These are phyloP conservation scores for Petrea volubilis DNA, from an alignment of 257 asterid genomes.

Conservation along the genomic window DNA sequence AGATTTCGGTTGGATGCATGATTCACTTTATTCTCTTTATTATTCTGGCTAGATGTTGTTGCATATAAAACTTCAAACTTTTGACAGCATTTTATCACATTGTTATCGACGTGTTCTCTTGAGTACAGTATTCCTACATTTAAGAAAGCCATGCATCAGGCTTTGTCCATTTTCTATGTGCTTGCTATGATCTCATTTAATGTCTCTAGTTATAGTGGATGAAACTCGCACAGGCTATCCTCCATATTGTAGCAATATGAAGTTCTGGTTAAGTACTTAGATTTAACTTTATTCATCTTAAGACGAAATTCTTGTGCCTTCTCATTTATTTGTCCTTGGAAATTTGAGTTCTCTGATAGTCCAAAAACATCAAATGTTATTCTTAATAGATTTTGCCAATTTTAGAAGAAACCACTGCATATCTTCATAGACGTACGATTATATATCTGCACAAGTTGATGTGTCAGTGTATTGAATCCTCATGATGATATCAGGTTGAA, in stretches of 20 bases:
- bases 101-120: not conserved
- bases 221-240: not conserved
- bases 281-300: constrained; percentile 8
- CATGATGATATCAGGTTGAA: not conserved
- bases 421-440: not conserved
- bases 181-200: not conserved
- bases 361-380: not conserved
- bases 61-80: not conserved
- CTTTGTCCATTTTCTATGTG: not conserved
- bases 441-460: not conserved
- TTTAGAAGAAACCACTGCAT: not conserved
- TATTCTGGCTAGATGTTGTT: constrained; percentile 4
- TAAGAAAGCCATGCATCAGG: not conserved
- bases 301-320: not conserved
- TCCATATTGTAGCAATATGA: not conserved
- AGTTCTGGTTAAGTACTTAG: not conserved
- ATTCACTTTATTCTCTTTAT: not conserved
- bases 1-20: constrained; percentile 1
- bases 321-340: not conserved
- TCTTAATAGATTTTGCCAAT: not conserved
- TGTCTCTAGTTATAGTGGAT: constrained; percentile 2
- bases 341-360: not conserved
- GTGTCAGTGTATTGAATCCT: not conserved
- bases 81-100: not conserved
- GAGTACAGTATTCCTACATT: not conserved